phyloP scores from a whole-genome alignment of 179 eudicot species.

The Camellia oleifera region DNA sequence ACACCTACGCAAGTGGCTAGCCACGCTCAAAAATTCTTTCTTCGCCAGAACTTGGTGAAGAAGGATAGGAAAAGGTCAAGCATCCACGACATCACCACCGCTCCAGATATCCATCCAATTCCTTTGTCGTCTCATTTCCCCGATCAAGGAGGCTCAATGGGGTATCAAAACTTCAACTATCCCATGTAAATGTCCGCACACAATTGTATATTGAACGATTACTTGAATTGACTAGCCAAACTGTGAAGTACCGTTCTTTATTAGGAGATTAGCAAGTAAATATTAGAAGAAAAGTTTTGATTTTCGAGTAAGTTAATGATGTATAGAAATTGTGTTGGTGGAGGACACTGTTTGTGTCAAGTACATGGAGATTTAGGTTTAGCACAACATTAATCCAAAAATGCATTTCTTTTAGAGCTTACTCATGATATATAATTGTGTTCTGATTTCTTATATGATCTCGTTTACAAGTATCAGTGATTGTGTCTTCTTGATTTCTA shows the following conservation, averaged over 20 bases:
- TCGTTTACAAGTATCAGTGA: neutral
- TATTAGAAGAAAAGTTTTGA: neutral
- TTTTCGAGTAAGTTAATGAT: neutral
- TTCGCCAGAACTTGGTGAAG: constrained; percentile 66
- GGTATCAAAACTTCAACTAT: constrained; percentile 47
- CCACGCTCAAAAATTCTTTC: constrained; percentile 89
- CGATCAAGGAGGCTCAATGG: constrained; percentile 38
- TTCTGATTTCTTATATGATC: neutral
- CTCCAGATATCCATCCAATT: constrained; percentile 42
- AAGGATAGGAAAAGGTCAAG: constrained; percentile 89
- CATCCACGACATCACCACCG: constrained; percentile 90
- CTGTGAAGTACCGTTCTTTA: constrained; percentile 9
- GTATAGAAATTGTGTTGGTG: neutral
- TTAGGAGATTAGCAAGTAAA: constrained; percentile 7
- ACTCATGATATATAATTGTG: neutral
- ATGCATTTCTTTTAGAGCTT: neutral
- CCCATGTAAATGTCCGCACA: constrained; percentile 28
- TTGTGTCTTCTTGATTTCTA: neutral
- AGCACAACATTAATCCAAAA: neutral
- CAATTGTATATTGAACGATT: neutral
- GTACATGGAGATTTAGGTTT: neutral
- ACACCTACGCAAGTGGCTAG: constrained; percentile 96
- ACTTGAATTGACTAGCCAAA: neutral
- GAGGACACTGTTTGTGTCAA: too few relatives aligned
- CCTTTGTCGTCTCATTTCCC: constrained; percentile 33